A percentile compares a stretch with the other conserved stretches of the same genome.
phyloP scores from a whole-genome alignment of 495 filamentous ascomycete genomes.

The Delitschia confertaspora region DNA sequence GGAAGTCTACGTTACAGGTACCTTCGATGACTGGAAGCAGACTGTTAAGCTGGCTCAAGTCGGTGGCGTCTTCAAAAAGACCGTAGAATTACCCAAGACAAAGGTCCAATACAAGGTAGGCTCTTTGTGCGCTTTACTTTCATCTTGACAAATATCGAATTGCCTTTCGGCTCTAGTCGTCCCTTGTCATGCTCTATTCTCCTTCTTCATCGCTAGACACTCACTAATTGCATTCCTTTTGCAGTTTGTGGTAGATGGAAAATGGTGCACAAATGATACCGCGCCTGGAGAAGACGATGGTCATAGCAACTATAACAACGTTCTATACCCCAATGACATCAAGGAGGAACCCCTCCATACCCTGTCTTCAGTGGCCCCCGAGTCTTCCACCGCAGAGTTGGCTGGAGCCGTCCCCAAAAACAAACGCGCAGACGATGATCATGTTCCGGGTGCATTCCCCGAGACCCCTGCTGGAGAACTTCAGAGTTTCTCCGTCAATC shows the following conservation, averaged over 20 bases:
- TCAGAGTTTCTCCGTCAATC: slow-evolving; percentile 26
- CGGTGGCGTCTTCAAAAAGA: slow-evolving; percentile 61
- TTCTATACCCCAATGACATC: slow-evolving; percentile 68
- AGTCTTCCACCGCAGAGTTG: slow-evolving; percentile 65
- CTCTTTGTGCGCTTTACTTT: slow-evolving; percentile 3
- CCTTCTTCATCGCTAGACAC: background rate
- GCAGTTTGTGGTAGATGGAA: slow-evolving; percentile 87
- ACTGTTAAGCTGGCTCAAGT: slow-evolving; percentile 68
- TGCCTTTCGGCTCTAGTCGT: background rate
- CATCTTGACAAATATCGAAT: too few relatives aligned
- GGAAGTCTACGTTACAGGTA: slow-evolving; percentile 91
- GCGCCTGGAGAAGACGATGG: slow-evolving; percentile 71
- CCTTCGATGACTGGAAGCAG: slow-evolving; percentile 89
- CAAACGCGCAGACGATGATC: slow-evolving; percentile 27
- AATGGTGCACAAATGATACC: slow-evolving; percentile 71
- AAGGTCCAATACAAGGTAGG: slow-evolving; percentile 53
- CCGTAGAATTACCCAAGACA: slow-evolving; percentile 55
- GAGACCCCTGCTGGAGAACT: slow-evolving; percentile 59
- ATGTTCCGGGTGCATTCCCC: slow-evolving; percentile 69
- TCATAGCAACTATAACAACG: slow-evolving; percentile 77
- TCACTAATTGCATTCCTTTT: slow-evolving; percentile 1
- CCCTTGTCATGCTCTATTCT: background rate
- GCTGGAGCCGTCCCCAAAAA: slow-evolving; percentile 56
- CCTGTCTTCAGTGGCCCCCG: slow-evolving; percentile 61
- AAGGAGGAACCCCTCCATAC: slow-evolving; percentile 37